Evolutionary conservation across 2,329 filamentous ascomycete species (phyloP), one percentile per base, ranked within the genome.

Genomic region (Aspergillus amoenus): DNA sequence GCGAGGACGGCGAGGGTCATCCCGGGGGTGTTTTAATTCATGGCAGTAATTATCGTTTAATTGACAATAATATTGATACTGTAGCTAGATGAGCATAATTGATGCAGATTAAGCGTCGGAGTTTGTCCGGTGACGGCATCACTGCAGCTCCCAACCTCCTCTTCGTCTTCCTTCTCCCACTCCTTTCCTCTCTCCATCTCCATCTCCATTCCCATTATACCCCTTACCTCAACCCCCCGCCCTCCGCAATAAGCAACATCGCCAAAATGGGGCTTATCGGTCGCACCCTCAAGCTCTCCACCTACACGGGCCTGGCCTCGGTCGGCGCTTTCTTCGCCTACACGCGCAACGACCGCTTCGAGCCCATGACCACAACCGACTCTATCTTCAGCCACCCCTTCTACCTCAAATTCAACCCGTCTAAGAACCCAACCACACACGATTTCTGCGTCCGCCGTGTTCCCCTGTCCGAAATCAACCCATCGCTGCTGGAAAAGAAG

Each of bases 371-470:
- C 46, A 71, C 78, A n/a, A 70, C 80, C 44, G 79, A 81, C 62
- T 87, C 90, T 64, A 82, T 90, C 64, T 88, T 86, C 80, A 77
- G 77, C 53, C 82, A 82, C 27, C 76, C 79, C 17, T 72, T 80
- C 55, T 89, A 82, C 76, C 74, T 77, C 48, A 80, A 79, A 58
- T 81, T 82, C 72, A 91, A 91, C 66, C 83, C 84, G 2, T 79
- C 82, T 42, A 74, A 78, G 32, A 89, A 90, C 70, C 83, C 86
- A 0, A 78, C 82, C 0, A 83, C 82, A 0, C 82, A 88, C 56
- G 88, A 91, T 68, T 73, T 88, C 11, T 87, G 83, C 64, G 76
- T 89, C 62, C 83, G 84, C 62, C 80, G 79, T 37, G 79, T 91
- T 0, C 84, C 87, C 0, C 68, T 91, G 48, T 76, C 76, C 46